Conservation (phyloP, 2,329 filamentous ascomycete genomes). For the Fusarium sp. region DNA sequence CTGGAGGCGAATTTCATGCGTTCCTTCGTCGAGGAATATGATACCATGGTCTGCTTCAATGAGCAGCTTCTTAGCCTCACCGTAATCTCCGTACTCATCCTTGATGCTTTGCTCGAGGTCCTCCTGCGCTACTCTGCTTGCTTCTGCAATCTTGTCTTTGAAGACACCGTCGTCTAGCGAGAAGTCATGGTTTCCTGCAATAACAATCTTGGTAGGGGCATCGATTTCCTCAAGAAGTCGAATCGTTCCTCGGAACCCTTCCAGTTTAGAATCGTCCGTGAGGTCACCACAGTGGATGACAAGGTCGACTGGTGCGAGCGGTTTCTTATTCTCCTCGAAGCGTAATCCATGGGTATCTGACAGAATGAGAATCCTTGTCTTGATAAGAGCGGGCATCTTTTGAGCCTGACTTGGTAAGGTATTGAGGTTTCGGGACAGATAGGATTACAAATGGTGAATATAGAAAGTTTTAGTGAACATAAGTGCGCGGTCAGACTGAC, state of each 20-base stretch:
- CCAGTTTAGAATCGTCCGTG: conserved; percentile 54
- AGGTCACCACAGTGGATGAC: conserved; percentile 62
- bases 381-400: neutral
- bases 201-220: conserved; percentile 58
- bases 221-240: conserved; percentile 50
- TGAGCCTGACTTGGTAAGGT: rapidly evolving
- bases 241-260: conserved; percentile 51
- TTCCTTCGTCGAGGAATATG: conserved; percentile 55
- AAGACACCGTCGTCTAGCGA: conserved; percentile 51
- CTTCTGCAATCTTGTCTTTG: conserved; percentile 37
- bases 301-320: conserved; percentile 47
- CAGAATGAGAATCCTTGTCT: conserved; percentile 26
- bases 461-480: rapidly evolving
- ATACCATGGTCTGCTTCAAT: conserved; percentile 43
- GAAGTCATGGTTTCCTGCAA: conserved; percentile 64
- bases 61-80: conserved; percentile 46
- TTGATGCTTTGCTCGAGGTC: conserved; percentile 9
- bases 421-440: rapidly evolving
- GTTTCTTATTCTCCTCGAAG: neutral
- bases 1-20: conserved; percentile 49
- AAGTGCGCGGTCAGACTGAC: rapidly evolving
- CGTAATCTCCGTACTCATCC: conserved; percentile 51
- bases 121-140: conserved; percentile 8
- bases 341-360: conserved; percentile 29
- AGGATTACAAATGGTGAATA: rapidly evolving